These are phyloP conservation scores for Acanthamoeba rhysodes DNA, from an alignment of 208 protist species.

Conservation along the genomic window DNA sequence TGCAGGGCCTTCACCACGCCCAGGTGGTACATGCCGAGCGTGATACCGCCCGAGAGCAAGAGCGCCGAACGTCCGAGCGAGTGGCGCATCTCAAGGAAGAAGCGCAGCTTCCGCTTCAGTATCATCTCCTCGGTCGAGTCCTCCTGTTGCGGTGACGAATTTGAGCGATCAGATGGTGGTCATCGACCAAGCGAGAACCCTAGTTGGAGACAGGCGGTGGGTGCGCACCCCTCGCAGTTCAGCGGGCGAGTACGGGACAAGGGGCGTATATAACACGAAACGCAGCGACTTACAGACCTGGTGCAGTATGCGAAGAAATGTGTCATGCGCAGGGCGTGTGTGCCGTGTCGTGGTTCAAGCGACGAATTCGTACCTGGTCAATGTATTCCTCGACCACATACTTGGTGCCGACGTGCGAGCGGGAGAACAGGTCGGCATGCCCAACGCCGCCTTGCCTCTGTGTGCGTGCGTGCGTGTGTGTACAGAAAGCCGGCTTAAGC, in stretches of 20 bases:
- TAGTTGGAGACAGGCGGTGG: background rate
- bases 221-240: conserved; percentile 1
- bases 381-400: conserved; percentile 84
- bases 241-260: conserved; percentile 2
- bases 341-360: background rate
- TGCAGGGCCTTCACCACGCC: conserved; percentile 81
- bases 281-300: background rate
- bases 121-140: conserved; percentile 56
- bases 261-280: background rate
- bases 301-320: background rate
- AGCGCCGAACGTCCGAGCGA: conserved; percentile 84
- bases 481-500: background rate
- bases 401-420: conserved; percentile 83
- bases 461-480: background rate
- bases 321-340: background rate
- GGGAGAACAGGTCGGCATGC: conserved; percentile 74
- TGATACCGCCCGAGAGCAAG: conserved; percentile 82
- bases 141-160: background rate
- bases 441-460: conserved; percentile 79
- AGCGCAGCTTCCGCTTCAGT: conserved; percentile 73
- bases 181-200: background rate
- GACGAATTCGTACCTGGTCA: background rate
- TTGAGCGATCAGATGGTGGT: background rate
- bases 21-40: conserved; percentile 84
- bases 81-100: conserved; percentile 84